A percentile compares a stretch with the other conserved stretches of the same genome.
These are phyloP conservation scores for Podaxis sp. DNA, from an alignment of 768 basidiomycete genomes.

Conservation along the genomic window DNA sequence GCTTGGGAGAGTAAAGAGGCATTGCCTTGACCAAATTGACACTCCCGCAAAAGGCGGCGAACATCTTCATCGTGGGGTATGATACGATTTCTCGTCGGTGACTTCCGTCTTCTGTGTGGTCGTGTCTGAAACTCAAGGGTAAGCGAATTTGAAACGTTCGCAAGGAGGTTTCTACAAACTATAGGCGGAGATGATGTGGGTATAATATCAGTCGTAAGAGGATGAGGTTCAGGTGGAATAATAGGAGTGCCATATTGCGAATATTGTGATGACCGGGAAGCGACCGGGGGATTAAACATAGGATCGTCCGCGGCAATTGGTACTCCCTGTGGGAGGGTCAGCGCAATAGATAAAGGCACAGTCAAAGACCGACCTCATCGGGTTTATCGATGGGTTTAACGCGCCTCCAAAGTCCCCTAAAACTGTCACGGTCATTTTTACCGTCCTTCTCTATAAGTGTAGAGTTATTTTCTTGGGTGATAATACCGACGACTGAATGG, in stretches of 20 bases:
- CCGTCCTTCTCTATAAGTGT: slow-evolving; percentile 18
- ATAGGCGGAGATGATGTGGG: slow-evolving; percentile 24
- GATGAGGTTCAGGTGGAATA: slow-evolving; percentile 32
- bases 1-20: slow-evolving; percentile 71
- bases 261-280: slow-evolving; percentile 32
- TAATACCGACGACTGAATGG: background rate
- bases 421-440: slow-evolving; percentile 37
- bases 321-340: slow-evolving; percentile 43
- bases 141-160: background rate
- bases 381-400: slow-evolving; percentile 79
- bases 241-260: slow-evolving; percentile 34
- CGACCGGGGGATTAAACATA: slow-evolving; percentile 68
- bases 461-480: background rate
- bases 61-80: slow-evolving; percentile 85
- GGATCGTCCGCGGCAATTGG: slow-evolving; percentile 77
- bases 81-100: slow-evolving; percentile 33
- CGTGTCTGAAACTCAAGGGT: slow-evolving; percentile 6
- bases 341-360: background rate
- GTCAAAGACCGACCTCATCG: slow-evolving; percentile 51
- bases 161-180: slow-evolving; percentile 6
- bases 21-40: slow-evolving; percentile 79
- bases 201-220: slow-evolving; percentile 21
- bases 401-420: slow-evolving; percentile 74
- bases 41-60: slow-evolving; percentile 77
- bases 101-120: slow-evolving; percentile 33